Evolutionary conservation across 345 rosid genomes (phyloP).

Genomic region (Nephelium lappaceum): DNA sequence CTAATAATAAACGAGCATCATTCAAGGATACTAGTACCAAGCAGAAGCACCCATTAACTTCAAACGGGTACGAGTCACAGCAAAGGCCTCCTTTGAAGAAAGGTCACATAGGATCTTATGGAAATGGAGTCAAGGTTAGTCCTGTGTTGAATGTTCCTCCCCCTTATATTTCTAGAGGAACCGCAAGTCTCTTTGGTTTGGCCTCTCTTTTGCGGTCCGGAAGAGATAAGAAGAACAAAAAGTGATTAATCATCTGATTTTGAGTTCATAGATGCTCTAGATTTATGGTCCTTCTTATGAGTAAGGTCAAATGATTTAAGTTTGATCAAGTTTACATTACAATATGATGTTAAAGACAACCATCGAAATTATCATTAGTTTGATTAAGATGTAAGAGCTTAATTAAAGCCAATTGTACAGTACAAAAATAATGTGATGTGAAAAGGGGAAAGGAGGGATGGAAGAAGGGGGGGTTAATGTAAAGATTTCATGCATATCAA

Average conservation of each 20-base stretch:
- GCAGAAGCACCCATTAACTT: conserved; percentile 35
- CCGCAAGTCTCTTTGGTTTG: conserved; percentile 54
- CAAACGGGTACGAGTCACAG: conserved; percentile 29
- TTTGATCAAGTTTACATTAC: too few relatives aligned
- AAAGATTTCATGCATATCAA: background rate
- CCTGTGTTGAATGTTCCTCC: conserved; percentile 73
- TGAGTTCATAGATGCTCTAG: too few relatives aligned
- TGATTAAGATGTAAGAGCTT: background rate
- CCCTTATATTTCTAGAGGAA: conserved; percentile 51
- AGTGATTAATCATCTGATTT: conserved; percentile 19
- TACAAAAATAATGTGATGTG: background rate
- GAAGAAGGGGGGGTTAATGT: background rate
- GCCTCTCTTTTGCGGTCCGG: conserved; percentile 57
- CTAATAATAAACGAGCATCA: conserved; percentile 34
- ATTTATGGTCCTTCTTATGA: too few relatives aligned
- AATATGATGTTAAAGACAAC: background rate
- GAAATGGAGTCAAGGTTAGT: conserved; percentile 49
- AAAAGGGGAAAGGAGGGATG: background rate
- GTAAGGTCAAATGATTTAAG: too few relatives aligned
- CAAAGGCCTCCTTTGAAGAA: conserved; percentile 55
- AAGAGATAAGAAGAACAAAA: conserved; percentile 58
- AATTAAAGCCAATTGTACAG: background rate
- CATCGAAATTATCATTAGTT: too few relatives aligned
- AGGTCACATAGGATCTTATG: conserved; percentile 34
- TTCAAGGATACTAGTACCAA: conserved; percentile 37